Evolutionary conservation across 768 basidiomycete species (phyloP).

Genomic region (Pulveroboletus sp.): DNA sequence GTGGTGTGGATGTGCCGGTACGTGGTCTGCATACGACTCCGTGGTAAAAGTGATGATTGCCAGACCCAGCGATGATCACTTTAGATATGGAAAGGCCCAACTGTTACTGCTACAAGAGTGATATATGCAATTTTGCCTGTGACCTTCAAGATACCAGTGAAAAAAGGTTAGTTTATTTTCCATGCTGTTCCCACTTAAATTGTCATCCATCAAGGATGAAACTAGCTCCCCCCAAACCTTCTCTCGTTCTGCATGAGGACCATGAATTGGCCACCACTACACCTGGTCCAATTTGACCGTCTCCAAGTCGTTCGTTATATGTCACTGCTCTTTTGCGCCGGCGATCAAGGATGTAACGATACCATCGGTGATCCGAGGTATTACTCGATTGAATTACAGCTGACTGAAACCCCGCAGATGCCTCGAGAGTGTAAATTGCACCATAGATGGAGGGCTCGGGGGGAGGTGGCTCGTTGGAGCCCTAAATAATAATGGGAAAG

Average conservation of each 20-base stretch:
- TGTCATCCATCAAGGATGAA: conserved; percentile 71
- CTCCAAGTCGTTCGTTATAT: conserved; percentile 69
- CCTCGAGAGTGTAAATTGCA: conserved; percentile 62
- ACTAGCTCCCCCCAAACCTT: conserved; percentile 68
- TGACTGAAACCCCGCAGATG: conserved; percentile 56
- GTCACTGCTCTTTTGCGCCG: conserved; percentile 54
- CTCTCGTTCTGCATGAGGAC: conserved; percentile 51
- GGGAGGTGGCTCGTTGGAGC: conserved; percentile 32
- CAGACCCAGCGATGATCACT: conserved; percentile 29
- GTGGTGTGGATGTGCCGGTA: conserved; percentile 36
- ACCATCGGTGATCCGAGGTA: conserved; percentile 56
- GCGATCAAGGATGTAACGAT: conserved; percentile 62
- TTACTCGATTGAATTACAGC: conserved; percentile 76
- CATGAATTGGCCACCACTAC: conserved; percentile 57
- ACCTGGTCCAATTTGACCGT: conserved; percentile 60
- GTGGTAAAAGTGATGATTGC: conserved; percentile 70
- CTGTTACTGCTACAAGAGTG: conserved; percentile 77
- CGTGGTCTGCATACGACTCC: conserved; percentile 53
- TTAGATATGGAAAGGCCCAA: conserved; percentile 21
- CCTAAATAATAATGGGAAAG: conserved; percentile 11
- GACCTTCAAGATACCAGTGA: conserved; percentile 54
- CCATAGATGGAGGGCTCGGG: conserved; percentile 57
- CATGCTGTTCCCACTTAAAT: conserved; percentile 72
- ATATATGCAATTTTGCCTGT: conserved; percentile 72
- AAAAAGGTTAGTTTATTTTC: no score